A percentile compares a stretch with the other conserved stretches of the same genome.
Conservation (phyloP, 2,329 filamentous ascomycete species). For the Monascus ruber region DNA sequence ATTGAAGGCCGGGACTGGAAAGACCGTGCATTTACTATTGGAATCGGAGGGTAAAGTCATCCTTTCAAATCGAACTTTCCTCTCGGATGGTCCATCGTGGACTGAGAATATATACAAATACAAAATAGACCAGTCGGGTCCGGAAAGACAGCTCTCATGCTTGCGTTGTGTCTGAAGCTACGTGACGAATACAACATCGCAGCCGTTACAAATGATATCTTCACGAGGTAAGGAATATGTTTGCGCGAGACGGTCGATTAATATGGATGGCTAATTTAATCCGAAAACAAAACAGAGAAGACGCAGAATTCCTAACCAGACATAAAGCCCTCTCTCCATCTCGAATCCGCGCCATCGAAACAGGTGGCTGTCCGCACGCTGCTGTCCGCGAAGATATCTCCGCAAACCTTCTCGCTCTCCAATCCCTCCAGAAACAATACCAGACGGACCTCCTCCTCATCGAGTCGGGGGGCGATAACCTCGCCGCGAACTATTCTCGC, state of each 20-base stretch:
- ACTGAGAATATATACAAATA: neutral
- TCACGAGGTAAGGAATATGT: constrained; percentile 51
- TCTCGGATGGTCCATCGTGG: neutral
- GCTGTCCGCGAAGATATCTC: constrained; percentile 95
- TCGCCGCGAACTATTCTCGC: constrained; percentile 90
- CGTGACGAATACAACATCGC: constrained; percentile 75
- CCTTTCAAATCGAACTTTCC: neutral
- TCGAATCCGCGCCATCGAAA: constrained; percentile 92
- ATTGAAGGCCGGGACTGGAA: constrained; percentile 78
- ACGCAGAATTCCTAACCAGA: constrained; percentile 91
- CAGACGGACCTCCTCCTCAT: constrained; percentile 77
- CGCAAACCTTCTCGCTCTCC: constrained; percentile 82
- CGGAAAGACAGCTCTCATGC: constrained; percentile 95
- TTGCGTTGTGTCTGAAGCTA: constrained; percentile 76
- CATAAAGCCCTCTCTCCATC: constrained; percentile 69
- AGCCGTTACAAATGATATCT: constrained; percentile 97
- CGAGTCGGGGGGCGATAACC: constrained; percentile 89
- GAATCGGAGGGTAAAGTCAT: constrained; percentile 76
- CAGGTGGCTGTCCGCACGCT: constrained; percentile 91
- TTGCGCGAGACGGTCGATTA: constrained; percentile 1
- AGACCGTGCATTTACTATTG: constrained; percentile 85
- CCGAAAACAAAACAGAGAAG: constrained; percentile 48
- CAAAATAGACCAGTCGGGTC: constrained; percentile 73
- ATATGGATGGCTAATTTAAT: constrained; percentile 1
- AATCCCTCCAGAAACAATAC: constrained; percentile 75